phyloP scores from a whole-genome alignment of 2,329 filamentous ascomycete genomes.

The Blastomyces parvus region DNA sequence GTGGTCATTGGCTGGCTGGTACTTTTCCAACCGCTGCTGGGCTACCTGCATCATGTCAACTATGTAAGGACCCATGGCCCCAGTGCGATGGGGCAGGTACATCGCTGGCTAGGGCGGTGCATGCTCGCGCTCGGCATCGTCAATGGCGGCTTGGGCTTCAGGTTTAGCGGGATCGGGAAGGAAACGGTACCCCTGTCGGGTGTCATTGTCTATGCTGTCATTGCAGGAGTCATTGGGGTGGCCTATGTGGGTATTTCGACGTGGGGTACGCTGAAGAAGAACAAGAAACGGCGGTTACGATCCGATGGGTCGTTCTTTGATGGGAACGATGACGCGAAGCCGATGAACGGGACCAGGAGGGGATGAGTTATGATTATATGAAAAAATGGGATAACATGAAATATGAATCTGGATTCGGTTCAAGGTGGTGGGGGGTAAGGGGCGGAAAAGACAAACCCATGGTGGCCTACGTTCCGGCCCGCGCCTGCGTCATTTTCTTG shows the following conservation, averaged over 20 bases:
- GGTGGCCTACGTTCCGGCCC: not conserved
- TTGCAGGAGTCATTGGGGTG: conserved; percentile 41
- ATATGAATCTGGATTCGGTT: not conserved
- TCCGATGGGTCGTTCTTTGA: not conserved
- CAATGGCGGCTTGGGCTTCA: conserved; percentile 49
- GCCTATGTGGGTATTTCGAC: conserved; percentile 28
- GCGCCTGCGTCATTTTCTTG: not conserved
- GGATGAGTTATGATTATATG: not conserved
- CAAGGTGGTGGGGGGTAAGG: not conserved
- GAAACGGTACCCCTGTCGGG: conserved; percentile 20
- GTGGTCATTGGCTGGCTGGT: conserved; percentile 44
- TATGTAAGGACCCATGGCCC: conserved; percentile 41
- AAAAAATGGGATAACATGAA: not conserved
- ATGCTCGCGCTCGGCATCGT: conserved; percentile 45
- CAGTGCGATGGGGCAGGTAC: conserved; percentile 35
- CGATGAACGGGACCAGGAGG: not conserved
- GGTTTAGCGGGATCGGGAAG: conserved; percentile 35
- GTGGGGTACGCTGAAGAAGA: conserved; percentile 1
- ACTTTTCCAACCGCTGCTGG: conserved; percentile 47
- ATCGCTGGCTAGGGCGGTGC: conserved; percentile 47
- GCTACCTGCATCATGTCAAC: conserved; percentile 43
- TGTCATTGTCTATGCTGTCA: conserved; percentile 41
- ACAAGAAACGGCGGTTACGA: not conserved
- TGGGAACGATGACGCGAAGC: not conserved
- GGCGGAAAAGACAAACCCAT: not conserved